Base-by-base conservation (phyloP, 73 alveolate species). In the Symbiodinium natans region DNA sequence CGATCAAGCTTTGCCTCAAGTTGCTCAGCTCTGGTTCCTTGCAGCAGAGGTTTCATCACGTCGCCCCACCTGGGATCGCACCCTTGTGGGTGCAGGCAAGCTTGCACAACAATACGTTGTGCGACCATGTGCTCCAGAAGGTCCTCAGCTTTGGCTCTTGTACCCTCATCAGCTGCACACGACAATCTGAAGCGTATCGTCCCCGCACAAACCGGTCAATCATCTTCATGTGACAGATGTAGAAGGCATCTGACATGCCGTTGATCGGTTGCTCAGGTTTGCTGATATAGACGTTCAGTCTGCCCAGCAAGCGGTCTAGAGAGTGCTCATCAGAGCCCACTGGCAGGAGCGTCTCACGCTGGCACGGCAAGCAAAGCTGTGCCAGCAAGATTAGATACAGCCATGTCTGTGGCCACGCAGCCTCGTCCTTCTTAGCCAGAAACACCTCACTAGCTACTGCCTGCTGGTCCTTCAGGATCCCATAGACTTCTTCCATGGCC, bases 161-260 rank as follows among this genome's bases (percentile, higher is more conserved):
- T 41, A 6, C 31, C 77, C 27, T 82, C 92, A 21, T 11, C 92
- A 82, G 36, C 34, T 42, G 80, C 77, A 84, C 93, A 2, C 93
- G 93, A 21, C 80, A 84, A 46, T 84, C 93, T 46, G 93, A 84
- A 34, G 25, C 13, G 93, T 43, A 84, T 23, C 48, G 7, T 10
- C 0, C 48, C 5, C 93, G 93, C 43, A 46, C 93, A 84, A 84
- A 84, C 93, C n/a, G 3, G 19, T 84, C 93, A 9, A 84, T 36
- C 93, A 84, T 84, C 93, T 84, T 41, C 93, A 84, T 43, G 77
- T 84, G 93, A 34, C 52, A 84, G 36, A 84, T 84, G 93, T 82
- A 82, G 41, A 82, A 82, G 36, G 92, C 80, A 43, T 83, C 92
- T 83, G 75, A 34, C 77, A 43, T 43, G 46, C 46, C 92, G 34